These are phyloP conservation scores for Pezicula radicicola DNA, from an alignment of 2,329 filamentous ascomycete species.

Conservation along the genomic window DNA sequence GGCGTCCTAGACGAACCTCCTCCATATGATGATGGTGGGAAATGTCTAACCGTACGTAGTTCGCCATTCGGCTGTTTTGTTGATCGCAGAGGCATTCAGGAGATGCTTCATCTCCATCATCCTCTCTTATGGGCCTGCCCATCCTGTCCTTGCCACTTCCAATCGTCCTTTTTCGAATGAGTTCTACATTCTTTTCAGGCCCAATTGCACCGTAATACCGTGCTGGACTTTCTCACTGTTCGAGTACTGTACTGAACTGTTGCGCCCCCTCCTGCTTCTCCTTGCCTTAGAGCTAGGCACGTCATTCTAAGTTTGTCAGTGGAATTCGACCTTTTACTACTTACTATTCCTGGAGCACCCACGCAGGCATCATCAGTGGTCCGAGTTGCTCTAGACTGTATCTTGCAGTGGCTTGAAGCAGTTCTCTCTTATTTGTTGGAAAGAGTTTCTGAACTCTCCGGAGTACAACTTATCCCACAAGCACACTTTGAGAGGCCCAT, in stretches of 20 bases:
- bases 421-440: too few species aligned
- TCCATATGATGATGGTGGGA: conserved; percentile 16
- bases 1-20: conserved; percentile 24
- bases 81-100: background rate
- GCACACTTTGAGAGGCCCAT: conserved; percentile 15
- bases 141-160: too few species aligned
- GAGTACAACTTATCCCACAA: conserved; percentile 14
- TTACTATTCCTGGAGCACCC: conserved; percentile 2
- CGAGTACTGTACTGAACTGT: too few species aligned
- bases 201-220: too few species aligned
- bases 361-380: conserved; percentile 7
- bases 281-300: too few species aligned
- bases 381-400: too few species aligned
- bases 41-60: conserved; percentile 19
- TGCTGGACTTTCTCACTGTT: too few species aligned
- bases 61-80: conserved; percentile 7
- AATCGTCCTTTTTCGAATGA: too few species aligned
- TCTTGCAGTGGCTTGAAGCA: background rate
- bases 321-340: background rate
- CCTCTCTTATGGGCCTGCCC: background rate
- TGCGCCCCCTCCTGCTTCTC: too few species aligned
- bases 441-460: too few species aligned
- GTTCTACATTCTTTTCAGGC: too few species aligned
- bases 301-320: too few species aligned
- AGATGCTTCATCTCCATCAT: conserved; percentile 1